Conservation (phyloP, 2,329 filamentous ascomycete genomes). For the Cladophialophora bantiana region DNA sequence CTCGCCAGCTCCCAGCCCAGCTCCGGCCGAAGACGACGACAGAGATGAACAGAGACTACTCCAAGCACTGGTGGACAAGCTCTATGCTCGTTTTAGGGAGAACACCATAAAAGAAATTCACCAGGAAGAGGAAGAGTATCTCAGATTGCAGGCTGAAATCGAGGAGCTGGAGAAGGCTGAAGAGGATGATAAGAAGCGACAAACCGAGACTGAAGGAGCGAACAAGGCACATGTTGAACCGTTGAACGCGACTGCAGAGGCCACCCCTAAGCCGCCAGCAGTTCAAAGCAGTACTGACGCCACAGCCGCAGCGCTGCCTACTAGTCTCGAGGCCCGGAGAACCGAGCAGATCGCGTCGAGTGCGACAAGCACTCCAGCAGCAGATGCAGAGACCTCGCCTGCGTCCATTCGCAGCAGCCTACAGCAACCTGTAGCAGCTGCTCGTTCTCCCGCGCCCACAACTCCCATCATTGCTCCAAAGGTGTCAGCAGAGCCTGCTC, state of each 20-base stretch:
- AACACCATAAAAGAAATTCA: conserved; percentile 73
- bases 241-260: conserved; percentile 6
- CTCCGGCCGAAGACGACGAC: conserved; percentile 9
- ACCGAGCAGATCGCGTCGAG: conserved; percentile 21
- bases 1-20: conserved; percentile 60
- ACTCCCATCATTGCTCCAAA: conserved; percentile 24
- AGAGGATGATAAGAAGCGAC: conserved; percentile 53
- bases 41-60: conserved; percentile 29
- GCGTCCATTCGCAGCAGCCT: conserved; percentile 15
- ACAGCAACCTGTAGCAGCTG: conserved; percentile 20
- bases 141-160: conserved; percentile 71
- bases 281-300: conserved; percentile 27
- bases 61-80: conserved; percentile 66
- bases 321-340: conserved; percentile 30
- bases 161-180: conserved; percentile 69
- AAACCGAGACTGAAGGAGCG: conserved; percentile 3
- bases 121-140: conserved; percentile 74
- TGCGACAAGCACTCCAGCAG: conserved; percentile 7
- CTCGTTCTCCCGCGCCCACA: conserved; percentile 30
- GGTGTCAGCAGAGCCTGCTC: conserved; percentile 24
- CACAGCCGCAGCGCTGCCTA: conserved; percentile 30
- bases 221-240: conserved; percentile 9
- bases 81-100: conserved; percentile 78
- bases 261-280: conserved; percentile 7
- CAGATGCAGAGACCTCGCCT: conserved; percentile 21